These are phyloP conservation scores for Boehmeria nivea DNA, from an alignment of 306 rosid genomes.

Conservation along the genomic window DNA sequence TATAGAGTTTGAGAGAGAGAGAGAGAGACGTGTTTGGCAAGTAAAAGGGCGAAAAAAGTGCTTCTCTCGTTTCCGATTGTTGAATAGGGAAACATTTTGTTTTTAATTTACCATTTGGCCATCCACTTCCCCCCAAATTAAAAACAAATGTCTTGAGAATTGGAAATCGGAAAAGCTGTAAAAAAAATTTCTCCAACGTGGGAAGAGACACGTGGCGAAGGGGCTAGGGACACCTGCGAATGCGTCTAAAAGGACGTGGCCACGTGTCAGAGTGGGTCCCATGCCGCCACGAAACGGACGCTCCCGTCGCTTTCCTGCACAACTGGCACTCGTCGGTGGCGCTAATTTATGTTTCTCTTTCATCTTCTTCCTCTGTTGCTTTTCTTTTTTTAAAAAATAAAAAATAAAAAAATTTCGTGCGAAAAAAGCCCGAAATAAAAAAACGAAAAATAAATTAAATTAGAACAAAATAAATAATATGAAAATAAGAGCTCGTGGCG, in stretches of 20 bases:
- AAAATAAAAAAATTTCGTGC: too few relatives aligned
- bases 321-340: constrained; percentile 23
- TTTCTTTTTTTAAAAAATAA: neutral
- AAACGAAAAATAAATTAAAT: neutral
- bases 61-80: constrained; percentile 21
- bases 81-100: constrained; percentile 23
- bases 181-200: neutral
- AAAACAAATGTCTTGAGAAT: neutral
- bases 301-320: too few relatives aligned
- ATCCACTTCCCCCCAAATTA: neutral
- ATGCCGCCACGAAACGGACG: constrained; percentile 7
- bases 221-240: constrained; percentile 23
- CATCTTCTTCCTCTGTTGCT: neutral
- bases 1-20: constrained; percentile 34
- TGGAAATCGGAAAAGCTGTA: neutral
- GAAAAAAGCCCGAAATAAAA: neutral
- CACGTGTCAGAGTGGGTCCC: constrained; percentile 28
- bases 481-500: neutral
- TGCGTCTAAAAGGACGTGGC: constrained; percentile 11
- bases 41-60: neutral
- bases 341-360: neutral
- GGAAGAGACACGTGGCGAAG: constrained; percentile 10
- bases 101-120: neutral
- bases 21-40: constrained; percentile 35
- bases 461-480: neutral